Evolutionary conservation across 2,329 filamentous ascomycete species (phyloP).

Genomic region (Volutella citrinella): DNA sequence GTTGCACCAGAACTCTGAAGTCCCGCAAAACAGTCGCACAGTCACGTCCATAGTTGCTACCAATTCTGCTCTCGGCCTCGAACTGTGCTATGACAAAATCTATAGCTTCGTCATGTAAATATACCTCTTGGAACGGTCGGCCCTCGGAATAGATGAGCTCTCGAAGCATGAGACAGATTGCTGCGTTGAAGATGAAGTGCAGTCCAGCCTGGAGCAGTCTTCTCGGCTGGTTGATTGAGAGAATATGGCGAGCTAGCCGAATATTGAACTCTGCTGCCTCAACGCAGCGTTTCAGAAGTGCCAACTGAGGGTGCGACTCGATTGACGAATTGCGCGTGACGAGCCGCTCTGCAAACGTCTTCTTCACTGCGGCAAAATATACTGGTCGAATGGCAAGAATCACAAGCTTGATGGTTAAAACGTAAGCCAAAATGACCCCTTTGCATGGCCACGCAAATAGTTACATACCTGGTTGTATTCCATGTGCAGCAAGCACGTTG

Average conservation of each 20-base stretch:
- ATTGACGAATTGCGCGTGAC: slow-evolving; percentile 26
- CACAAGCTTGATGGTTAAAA: slow-evolving; percentile 30
- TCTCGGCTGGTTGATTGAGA: slow-evolving; percentile 32
- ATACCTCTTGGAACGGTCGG: slow-evolving; percentile 31
- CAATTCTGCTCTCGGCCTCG: slow-evolving; percentile 35
- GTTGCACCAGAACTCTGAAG: slow-evolving; percentile 33
- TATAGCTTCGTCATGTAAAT: too few species aligned
- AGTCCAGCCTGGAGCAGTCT: slow-evolving; percentile 44
- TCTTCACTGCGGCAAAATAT: slow-evolving; percentile 46
- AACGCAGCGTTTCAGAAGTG: slow-evolving; percentile 37
- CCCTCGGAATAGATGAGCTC: slow-evolving; percentile 37
- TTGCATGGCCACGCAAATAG: not conserved
- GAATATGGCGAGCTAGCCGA: slow-evolving; percentile 39
- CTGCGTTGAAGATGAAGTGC: slow-evolving; percentile 50
- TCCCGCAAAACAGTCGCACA: slow-evolving; percentile 38
- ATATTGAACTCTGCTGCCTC: slow-evolving; percentile 46
- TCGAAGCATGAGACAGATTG: slow-evolving; percentile 45
- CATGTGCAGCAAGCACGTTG: slow-evolving; percentile 47
- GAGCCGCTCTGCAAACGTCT: slow-evolving; percentile 40
- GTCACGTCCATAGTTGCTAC: slow-evolving; percentile 36
- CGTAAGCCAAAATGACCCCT: not conserved
- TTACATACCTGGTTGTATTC: slow-evolving; percentile 38
- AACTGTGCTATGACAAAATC: slow-evolving; percentile 41
- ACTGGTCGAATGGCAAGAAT: slow-evolving; percentile 47
- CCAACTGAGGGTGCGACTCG: slow-evolving; percentile 20